Percentiles rank a stretch among this genome's conserved stretches.
phyloP scores from a whole-genome alignment of 148 eudicot genomes.

The Nepenthes gracilis region DNA sequence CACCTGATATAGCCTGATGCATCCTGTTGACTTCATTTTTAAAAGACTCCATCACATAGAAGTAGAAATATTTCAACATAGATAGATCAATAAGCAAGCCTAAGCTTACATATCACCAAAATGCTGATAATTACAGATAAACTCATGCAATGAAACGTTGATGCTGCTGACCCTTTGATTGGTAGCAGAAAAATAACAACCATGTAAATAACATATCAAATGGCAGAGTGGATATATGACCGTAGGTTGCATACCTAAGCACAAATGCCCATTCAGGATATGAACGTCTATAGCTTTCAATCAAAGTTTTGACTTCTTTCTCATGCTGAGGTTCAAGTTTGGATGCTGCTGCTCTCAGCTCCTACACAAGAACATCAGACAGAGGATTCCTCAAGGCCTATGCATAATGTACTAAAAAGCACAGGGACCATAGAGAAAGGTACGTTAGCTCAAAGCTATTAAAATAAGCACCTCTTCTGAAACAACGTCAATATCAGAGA shows the following conservation, averaged over 20 bases:
- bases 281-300: slow-evolving; percentile 41
- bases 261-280: slow-evolving; percentile 65
- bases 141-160: too few species aligned
- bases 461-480: slow-evolving; percentile 56
- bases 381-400: background rate
- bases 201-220: too few species aligned
- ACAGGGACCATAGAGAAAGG: background rate
- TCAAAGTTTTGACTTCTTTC: slow-evolving; percentile 50
- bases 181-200: too few species aligned
- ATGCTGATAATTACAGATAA: too few species aligned
- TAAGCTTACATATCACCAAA: too few species aligned
- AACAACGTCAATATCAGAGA: slow-evolving; percentile 68
- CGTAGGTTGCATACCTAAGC: slow-evolving; percentile 8
- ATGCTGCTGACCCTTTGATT: too few species aligned
- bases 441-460: background rate
- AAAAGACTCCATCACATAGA: too few species aligned
- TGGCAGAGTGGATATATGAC: too few species aligned
- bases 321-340: slow-evolving; percentile 68
- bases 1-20: too few species aligned
- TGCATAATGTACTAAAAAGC: background rate
- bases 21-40: too few species aligned
- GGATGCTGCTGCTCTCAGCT: slow-evolving; percentile 55
- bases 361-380: slow-evolving; percentile 23
- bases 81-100: too few species aligned
- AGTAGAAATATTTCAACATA: too few species aligned